Conservation (phyloP, 768 basidiomycete genomes). For the Solioccasus polychromus region DNA sequence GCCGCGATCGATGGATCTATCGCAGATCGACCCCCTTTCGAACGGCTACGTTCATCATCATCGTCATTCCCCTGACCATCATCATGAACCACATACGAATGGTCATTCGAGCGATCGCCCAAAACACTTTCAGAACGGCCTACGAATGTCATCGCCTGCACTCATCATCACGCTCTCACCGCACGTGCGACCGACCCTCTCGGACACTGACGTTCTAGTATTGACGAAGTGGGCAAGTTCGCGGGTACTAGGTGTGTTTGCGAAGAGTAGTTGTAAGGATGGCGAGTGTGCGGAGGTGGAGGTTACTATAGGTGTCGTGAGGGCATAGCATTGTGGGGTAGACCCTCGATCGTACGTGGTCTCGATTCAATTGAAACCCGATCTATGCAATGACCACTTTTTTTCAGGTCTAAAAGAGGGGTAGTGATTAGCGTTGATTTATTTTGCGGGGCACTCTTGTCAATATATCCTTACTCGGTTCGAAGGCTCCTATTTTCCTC, state of each 20-base stretch:
- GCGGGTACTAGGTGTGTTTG: slow-evolving; percentile 54
- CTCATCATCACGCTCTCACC: slow-evolving; percentile 79
- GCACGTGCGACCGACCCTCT: slow-evolving; percentile 64
- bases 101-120: slow-evolving; percentile 2
- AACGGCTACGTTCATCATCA: slow-evolving; percentile 13
- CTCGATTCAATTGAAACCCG: neutral
- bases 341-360: slow-evolving; percentile 8
- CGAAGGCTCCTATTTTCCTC: too few species aligned
- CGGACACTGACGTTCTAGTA: slow-evolving; percentile 67
- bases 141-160: slow-evolving; percentile 28
- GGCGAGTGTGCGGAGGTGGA: slow-evolving; percentile 45
- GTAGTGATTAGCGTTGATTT: slow-evolving; percentile 9
- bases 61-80: slow-evolving; percentile 7
- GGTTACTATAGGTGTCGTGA: slow-evolving; percentile 72
- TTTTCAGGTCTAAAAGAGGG: slow-evolving; percentile 1
- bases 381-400: neutral
- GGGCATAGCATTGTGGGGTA: slow-evolving; percentile 39
- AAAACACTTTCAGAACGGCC: neutral
- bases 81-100: slow-evolving; percentile 5
- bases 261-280: slow-evolving; percentile 30
- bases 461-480: slow-evolving; percentile 13
- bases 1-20: slow-evolving; percentile 10
- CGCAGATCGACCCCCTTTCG: neutral
- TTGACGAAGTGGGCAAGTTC: slow-evolving; percentile 80
- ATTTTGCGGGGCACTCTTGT: slow-evolving; percentile 5